These are phyloP conservation scores for Pseudogymnoascus sp. DNA, from an alignment of 2,329 filamentous ascomycete species.

Conservation along the genomic window DNA sequence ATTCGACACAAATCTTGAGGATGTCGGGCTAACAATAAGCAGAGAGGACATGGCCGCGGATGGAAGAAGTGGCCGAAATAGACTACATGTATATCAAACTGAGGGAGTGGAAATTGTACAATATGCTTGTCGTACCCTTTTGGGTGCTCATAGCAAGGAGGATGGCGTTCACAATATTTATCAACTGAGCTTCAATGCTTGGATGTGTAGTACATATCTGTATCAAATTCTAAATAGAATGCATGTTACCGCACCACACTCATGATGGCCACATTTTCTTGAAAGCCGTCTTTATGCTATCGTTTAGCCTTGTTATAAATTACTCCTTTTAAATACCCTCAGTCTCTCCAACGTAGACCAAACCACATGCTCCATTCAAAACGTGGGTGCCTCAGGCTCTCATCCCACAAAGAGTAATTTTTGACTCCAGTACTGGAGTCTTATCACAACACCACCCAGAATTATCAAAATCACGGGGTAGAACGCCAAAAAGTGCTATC, in stretches of 20 bases:
- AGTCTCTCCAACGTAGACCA: not conserved
- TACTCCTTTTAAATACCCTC: not conserved
- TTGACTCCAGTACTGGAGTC: not conserved
- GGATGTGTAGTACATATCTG: constrained; percentile 1
- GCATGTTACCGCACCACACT: not conserved
- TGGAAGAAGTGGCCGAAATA: constrained; percentile 66
- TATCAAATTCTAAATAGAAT: constrained; percentile 8
- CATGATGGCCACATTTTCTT: not conserved
- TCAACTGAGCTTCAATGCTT: constrained; percentile 4
- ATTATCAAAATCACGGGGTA: not conserved
- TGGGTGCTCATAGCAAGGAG: constrained; percentile 9
- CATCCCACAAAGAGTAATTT: not conserved
- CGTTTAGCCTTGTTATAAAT: not conserved
- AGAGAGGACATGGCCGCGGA: constrained; percentile 62
- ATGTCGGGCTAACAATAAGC: constrained; percentile 29
- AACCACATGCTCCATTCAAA: not conserved
- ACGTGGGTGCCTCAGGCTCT: constrained; percentile 4
- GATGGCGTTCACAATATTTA: constrained; percentile 7
- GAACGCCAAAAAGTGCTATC: not conserved
- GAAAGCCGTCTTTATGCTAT: not conserved
- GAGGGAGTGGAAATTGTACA: constrained; percentile 6
- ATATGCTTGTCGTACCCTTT: not conserved
- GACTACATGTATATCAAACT: not conserved
- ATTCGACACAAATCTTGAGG: not conserved
- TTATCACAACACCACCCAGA: not conserved